Conservation (phyloP, 2,329 filamentous ascomycete species). For the Cercospora beticola region DNA sequence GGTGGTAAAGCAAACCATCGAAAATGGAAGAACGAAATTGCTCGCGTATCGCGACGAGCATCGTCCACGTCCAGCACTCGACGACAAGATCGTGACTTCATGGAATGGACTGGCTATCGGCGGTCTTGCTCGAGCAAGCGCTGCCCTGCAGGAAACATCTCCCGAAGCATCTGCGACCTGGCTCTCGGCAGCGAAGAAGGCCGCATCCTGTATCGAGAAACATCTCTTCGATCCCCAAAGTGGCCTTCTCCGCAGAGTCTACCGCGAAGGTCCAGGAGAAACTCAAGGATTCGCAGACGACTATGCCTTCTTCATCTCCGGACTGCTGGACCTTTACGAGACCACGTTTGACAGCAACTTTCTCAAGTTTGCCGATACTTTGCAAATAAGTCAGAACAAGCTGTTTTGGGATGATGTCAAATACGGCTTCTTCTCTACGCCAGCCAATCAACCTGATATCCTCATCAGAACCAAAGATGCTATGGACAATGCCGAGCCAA, state of each 20-base stretch:
- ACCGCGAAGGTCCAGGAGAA: slow-evolving; percentile 64
- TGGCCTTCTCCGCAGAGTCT: slow-evolving; percentile 70
- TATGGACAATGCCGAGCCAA: slow-evolving; percentile 89
- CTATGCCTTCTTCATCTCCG: slow-evolving; percentile 84
- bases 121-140: slow-evolving; percentile 73
- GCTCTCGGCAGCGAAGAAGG: slow-evolving; percentile 63
- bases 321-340: slow-evolving; percentile 80
- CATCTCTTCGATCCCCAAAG: slow-evolving; percentile 68
- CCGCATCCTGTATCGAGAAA: slow-evolving; percentile 69
- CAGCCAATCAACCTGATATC: slow-evolving; percentile 61
- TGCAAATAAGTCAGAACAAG: slow-evolving; percentile 74
- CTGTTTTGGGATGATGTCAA: slow-evolving; percentile 71
- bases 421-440: slow-evolving; percentile 71
- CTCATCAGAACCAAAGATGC: slow-evolving; percentile 90
- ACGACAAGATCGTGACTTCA: slow-evolving; percentile 82
- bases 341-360: slow-evolving; percentile 73
- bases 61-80: slow-evolving; percentile 72
- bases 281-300: slow-evolving; percentile 84
- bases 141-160: slow-evolving; percentile 63
- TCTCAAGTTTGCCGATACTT: slow-evolving; percentile 74
- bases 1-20: slow-evolving; percentile 67
- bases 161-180: slow-evolving; percentile 51
- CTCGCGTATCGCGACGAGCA: slow-evolving; percentile 70
- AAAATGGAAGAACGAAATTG: slow-evolving; percentile 66
- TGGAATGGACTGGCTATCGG: slow-evolving; percentile 90